Evolutionary conservation across 768 basidiomycete genomes (phyloP).

Genomic region (Agrocybe pediades): DNA sequence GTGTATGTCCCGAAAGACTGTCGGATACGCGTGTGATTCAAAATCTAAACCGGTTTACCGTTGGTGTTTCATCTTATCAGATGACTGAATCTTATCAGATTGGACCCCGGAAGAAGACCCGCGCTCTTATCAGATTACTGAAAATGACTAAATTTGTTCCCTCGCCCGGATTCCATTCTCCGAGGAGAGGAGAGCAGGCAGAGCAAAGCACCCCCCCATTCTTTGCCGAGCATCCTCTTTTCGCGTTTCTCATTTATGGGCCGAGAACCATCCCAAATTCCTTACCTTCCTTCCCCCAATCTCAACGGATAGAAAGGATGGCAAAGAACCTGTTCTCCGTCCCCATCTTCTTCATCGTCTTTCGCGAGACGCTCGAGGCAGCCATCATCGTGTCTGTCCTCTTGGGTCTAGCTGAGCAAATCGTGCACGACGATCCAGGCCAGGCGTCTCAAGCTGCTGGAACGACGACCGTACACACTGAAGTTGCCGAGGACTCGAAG

Average conservation of each 20-base stretch:
- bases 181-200: not conserved
- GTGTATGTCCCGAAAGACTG: not conserved
- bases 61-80: conserved; percentile 17
- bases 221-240: conserved; percentile 13
- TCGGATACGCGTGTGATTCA: conserved; percentile 3
- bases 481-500: conserved; percentile 20
- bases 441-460: conserved; percentile 11
- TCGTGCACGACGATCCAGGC: conserved; percentile 46
- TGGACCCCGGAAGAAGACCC: conserved; percentile 18
- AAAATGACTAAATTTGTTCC: conserved; percentile 8
- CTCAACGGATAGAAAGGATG: conserved; percentile 50
- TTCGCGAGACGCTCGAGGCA: conserved; percentile 92
- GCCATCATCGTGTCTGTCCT: conserved; percentile 92
- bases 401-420: conserved; percentile 88
- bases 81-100: conserved; percentile 36
- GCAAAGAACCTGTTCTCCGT: conserved; percentile 79
- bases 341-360: conserved; percentile 95
- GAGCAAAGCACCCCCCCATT: too few species aligned
- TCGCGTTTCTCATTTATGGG: conserved; percentile 21
- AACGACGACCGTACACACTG: conserved; percentile 2
- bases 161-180: conserved; percentile 3
- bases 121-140: conserved; percentile 23
- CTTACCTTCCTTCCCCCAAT: conserved; percentile 13
- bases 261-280: conserved; percentile 2
- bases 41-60: too few species aligned